Evolutionary conservation across 306 rosid species (phyloP).

Genomic region (Senna tora): DNA sequence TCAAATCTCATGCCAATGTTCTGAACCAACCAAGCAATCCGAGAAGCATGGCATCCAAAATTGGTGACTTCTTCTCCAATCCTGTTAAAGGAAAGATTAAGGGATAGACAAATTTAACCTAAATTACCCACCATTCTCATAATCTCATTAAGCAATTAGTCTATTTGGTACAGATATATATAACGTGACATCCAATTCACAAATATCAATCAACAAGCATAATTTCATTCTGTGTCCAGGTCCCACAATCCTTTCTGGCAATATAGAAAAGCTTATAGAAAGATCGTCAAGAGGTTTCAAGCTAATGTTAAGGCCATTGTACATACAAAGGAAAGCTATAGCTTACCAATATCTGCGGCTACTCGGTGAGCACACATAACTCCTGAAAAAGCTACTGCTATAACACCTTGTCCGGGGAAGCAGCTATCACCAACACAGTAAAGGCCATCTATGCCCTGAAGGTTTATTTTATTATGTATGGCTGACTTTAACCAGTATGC

Average conservation of each 20-base stretch:
- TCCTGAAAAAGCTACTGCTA: constrained; percentile 94
- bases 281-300: constrained; percentile 5
- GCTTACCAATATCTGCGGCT: constrained; percentile 89
- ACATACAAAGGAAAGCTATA: constrained; percentile 21
- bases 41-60: constrained; percentile 77
- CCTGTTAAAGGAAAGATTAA: constrained; percentile 50
- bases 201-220: not conserved
- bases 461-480: constrained; percentile 27
- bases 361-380: constrained; percentile 98
- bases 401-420: constrained; percentile 99
- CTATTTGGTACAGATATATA: not conserved
- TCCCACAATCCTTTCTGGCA: not conserved
- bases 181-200: not conserved
- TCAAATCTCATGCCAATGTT: constrained; percentile 66
- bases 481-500: constrained; percentile 26
- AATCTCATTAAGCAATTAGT: not conserved
- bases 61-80: constrained; percentile 83
- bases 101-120: constrained; percentile 11
- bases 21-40: constrained; percentile 79
- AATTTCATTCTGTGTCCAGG: not conserved
- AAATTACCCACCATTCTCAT: constrained; percentile 2
- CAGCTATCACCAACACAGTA: constrained; percentile 99
- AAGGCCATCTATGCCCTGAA: constrained; percentile 84
- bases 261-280: not conserved
- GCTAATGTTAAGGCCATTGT: not conserved